A percentile compares a stretch with the other conserved stretches of the same genome.
phyloP scores from a whole-genome alignment of 805 yeast species.

The Lipomyces orientalis region DNA sequence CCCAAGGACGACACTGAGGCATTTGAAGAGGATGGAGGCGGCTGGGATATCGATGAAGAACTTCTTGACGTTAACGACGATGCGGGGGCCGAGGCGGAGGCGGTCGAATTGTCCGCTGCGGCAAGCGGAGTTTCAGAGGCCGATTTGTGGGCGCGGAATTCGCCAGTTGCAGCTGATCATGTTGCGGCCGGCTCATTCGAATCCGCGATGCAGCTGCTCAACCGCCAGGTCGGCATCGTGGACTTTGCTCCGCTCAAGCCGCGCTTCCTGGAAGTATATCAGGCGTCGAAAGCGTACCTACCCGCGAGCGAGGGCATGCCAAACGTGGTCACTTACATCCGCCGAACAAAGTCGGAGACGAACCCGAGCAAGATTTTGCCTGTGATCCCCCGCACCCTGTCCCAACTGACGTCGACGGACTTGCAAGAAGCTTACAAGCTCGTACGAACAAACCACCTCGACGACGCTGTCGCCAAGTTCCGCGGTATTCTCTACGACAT shows the following conservation, averaged over 20 bases:
- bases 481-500: slow-evolving; percentile 78
- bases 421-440: slow-evolving; percentile 77
- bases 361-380: slow-evolving; percentile 63
- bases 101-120: slow-evolving; percentile 54
- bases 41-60: slow-evolving; percentile 48
- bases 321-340: slow-evolving; percentile 68
- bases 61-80: slow-evolving; percentile 52
- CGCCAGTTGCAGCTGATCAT: slow-evolving; percentile 87
- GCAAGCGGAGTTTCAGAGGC: slow-evolving; percentile 58
- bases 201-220: slow-evolving; percentile 89
- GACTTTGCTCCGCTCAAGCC: slow-evolving; percentile 85
- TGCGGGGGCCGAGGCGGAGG: slow-evolving; percentile 53
- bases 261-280: slow-evolving; percentile 83
- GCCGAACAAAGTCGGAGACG: slow-evolving; percentile 63
- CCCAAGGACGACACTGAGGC: slow-evolving; percentile 39
- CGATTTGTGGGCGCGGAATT: slow-evolving; percentile 83
- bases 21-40: slow-evolving; percentile 40
- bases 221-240: slow-evolving; percentile 85
- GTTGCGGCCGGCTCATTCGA: slow-evolving; percentile 97
- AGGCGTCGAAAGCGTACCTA: slow-evolving; percentile 74
- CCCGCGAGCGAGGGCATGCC: slow-evolving; percentile 78
- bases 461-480: slow-evolving; percentile 79
- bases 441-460: slow-evolving; percentile 83
- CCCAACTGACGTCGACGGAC: slow-evolving; percentile 61
- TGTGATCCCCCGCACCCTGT: slow-evolving; percentile 69